phyloP scores from a whole-genome alignment of 192 early-diverging fungal genomes.

The Entophlyctis luteolus region DNA sequence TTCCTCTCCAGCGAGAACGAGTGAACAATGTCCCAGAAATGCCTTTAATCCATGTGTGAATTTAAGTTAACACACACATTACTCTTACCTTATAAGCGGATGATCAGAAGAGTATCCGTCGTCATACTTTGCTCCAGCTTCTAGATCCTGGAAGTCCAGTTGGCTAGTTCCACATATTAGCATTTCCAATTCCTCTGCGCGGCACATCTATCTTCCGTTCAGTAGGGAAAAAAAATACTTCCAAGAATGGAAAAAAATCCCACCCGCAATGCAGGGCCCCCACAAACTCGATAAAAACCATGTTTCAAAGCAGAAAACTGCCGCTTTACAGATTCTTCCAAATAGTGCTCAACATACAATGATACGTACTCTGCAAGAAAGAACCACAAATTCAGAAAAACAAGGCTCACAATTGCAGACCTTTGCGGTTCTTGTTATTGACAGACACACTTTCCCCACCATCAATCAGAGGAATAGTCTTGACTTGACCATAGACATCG shows the following conservation, averaged over 20 bases:
- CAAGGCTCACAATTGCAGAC: background rate
- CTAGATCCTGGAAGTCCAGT: slow-evolving; percentile 69
- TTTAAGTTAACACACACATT: background rate
- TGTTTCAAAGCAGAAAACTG: slow-evolving; percentile 48
- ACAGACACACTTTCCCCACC: slow-evolving; percentile 47
- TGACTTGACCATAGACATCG: slow-evolving; percentile 51
- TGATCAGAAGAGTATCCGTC: slow-evolving; percentile 74
- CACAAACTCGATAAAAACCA: slow-evolving; percentile 53
- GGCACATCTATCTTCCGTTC: slow-evolving; percentile 40
- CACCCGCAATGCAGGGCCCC: slow-evolving; percentile 50
- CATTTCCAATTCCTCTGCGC: slow-evolving; percentile 69
- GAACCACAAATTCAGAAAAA: background rate
- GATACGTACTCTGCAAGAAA: slow-evolving; percentile 40
- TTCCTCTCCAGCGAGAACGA: slow-evolving; percentile 59
- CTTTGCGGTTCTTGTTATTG: slow-evolving; percentile 49
- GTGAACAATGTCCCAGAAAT: slow-evolving; percentile 79
- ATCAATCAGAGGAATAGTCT: slow-evolving; percentile 42
- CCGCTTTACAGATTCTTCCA: slow-evolving; percentile 31
- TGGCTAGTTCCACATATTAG: slow-evolving; percentile 64
- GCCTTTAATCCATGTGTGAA: slow-evolving; percentile 35
- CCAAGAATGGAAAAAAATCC: too few species aligned
- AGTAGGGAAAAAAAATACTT: slow-evolving; percentile 4
- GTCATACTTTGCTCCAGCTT: slow-evolving; percentile 72
- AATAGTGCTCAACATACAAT: slow-evolving; percentile 49
- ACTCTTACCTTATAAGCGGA: slow-evolving; percentile 51